Evolutionary conservation across 225 moss, liverwort and hornwort genomes (phyloP).

Genomic region (Antitrichia curtipendula): DNA sequence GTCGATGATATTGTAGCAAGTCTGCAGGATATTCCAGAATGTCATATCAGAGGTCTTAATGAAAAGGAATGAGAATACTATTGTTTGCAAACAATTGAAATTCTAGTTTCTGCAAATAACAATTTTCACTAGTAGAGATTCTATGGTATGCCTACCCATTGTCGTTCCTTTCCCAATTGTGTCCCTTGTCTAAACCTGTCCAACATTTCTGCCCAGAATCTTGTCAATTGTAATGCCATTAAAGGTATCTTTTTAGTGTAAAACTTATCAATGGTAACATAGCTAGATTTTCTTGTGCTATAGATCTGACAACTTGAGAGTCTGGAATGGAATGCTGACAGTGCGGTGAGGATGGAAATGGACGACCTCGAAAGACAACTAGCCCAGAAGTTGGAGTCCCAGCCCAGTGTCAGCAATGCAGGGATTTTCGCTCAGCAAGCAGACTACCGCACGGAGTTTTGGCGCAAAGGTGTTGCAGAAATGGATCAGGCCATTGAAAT

Average conservation of each 20-base stretch:
- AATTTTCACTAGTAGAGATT: not conserved
- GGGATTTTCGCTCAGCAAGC: constrained; percentile 37
- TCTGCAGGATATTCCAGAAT: not conserved
- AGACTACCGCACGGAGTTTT: constrained; percentile 40
- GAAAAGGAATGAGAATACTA: no score
- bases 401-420: constrained; percentile 21
- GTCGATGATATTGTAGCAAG: not conserved
- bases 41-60: not conserved
- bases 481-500: constrained; percentile 41
- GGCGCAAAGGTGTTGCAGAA: constrained; percentile 31
- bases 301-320: not conserved
- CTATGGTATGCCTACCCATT: no score
- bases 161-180: not conserved
- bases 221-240: not conserved
- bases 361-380: constrained; percentile 16
- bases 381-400: constrained; percentile 20
- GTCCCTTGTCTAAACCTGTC: no score
- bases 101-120: not conserved
- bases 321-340: not conserved
- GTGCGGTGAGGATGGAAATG: constrained; percentile 47
- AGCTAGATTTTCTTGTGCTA: not conserved
- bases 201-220: not conserved
- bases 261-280: not conserved
- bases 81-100: no score
- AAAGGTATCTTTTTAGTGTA: not conserved